Percentiles rank a stretch among this genome's conserved stretches.
Evolutionary conservation across 768 basidiomycete species (phyloP).

Genomic region (Pleurotus tuber-regium): DNA sequence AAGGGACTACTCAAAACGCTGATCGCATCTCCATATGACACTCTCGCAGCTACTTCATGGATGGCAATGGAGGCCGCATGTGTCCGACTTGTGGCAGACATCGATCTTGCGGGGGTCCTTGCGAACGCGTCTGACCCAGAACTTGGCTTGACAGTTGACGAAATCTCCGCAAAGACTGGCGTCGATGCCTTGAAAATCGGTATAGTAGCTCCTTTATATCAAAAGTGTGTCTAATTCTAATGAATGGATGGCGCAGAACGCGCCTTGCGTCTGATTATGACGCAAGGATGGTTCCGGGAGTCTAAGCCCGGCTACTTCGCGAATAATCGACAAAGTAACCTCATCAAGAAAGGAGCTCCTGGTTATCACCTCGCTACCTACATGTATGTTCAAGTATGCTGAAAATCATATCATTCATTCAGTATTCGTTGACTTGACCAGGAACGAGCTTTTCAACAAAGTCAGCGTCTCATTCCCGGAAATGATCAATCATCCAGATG

Average conservation of each 20-base stretch:
- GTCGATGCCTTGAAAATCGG: constrained; percentile 34
- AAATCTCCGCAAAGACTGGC: constrained; percentile 30
- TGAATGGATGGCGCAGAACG: constrained; percentile 23
- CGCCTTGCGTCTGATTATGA: constrained; percentile 31
- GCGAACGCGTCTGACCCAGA: constrained; percentile 25
- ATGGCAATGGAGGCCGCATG: constrained; percentile 30
- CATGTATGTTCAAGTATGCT: constrained; percentile 22
- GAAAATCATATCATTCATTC: neutral
- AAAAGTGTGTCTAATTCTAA: neutral
- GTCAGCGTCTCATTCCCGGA: constrained; percentile 27
- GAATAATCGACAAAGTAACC: constrained; percentile 34
- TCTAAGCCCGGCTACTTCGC: constrained; percentile 34
- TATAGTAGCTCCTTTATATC: constrained; percentile 10
- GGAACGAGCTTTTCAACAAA: constrained; percentile 36
- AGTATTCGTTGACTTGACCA: constrained; percentile 7
- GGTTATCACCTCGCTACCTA: constrained; percentile 35
- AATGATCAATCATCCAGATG: constrained; percentile 33
- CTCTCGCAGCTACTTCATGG: constrained; percentile 31
- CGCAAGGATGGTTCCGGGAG: constrained; percentile 37
- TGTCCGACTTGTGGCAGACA: constrained; percentile 32
- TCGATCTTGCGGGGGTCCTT: constrained; percentile 30
- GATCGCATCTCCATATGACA: constrained; percentile 34
- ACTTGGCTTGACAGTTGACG: constrained; percentile 29
- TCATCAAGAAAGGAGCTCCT: constrained; percentile 32
- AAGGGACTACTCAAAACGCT: constrained; percentile 34